A percentile compares a stretch with the other conserved stretches of the same genome.
Conservation (phyloP, 2,329 filamentous ascomycete species). For the Cordyceps javanica region DNA sequence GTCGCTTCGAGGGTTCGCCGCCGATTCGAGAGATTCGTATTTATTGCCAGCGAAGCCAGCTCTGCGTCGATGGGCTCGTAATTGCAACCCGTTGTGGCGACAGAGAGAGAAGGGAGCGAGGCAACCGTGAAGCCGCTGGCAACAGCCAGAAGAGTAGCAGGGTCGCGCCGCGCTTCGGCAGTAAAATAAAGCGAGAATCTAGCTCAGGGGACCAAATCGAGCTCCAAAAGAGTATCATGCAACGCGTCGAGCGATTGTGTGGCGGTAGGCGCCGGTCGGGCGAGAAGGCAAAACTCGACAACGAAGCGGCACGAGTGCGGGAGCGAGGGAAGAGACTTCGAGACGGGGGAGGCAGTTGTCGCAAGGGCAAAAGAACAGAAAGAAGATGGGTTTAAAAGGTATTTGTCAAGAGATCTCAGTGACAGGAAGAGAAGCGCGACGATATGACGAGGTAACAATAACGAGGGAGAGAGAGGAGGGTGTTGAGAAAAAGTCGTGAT, state of each 20-base stretch:
- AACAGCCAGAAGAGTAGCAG: background rate
- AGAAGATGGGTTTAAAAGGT: background rate
- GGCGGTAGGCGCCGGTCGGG: background rate
- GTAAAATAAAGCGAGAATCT: background rate
- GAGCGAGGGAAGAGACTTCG: slow-evolving; percentile 5
- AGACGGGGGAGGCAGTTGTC: background rate
- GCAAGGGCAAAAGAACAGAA: background rate
- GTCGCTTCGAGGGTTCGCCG: slow-evolving; percentile 1
- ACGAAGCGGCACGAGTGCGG: background rate
- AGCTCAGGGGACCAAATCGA: background rate
- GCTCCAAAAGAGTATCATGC: background rate
- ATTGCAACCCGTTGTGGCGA: background rate
- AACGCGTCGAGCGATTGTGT: background rate
- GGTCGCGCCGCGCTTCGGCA: background rate
- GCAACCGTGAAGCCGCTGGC: background rate
- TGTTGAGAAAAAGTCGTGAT: slow-evolving; percentile 9
- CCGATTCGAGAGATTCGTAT: background rate
- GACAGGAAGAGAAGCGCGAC: background rate
- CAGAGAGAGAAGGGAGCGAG: background rate
- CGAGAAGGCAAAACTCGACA: background rate
- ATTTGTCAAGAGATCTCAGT: background rate
- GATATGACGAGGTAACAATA: slow-evolving; percentile 6
- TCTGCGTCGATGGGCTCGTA: background rate
- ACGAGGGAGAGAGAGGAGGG: slow-evolving; percentile 5
- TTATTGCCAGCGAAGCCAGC: background rate